Evolutionary conservation across 192 early-diverging fungal species (phyloP).

Genomic region (Kickxella alabastrina): DNA sequence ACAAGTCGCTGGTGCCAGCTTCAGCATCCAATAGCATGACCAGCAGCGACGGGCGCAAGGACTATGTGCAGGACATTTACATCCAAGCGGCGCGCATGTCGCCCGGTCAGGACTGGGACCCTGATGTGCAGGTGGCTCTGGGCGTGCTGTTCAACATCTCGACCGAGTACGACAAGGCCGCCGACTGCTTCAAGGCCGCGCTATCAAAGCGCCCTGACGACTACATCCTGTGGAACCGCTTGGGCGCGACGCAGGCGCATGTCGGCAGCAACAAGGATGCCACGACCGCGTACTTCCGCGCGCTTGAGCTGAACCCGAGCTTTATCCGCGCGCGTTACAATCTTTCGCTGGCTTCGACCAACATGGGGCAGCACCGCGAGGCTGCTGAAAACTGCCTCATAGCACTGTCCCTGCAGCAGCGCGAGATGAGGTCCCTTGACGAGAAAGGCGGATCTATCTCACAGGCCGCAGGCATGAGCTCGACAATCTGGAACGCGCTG

Average conservation of each 20-base stretch:
- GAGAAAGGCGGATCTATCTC: constrained; percentile 31
- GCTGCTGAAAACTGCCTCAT: constrained; percentile 89
- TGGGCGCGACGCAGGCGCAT: constrained; percentile 96
- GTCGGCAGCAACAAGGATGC: constrained; percentile 68
- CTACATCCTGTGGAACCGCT: constrained; percentile 94
- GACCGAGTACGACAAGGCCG: constrained; percentile 90
- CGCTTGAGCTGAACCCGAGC: constrained; percentile 89
- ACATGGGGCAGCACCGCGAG: constrained; percentile 81
- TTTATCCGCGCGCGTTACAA: constrained; percentile 97
- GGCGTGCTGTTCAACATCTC: constrained; percentile 94
- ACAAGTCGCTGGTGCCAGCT: constrained; percentile 51
- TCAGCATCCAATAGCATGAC: constrained; percentile 41
- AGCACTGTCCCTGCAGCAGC: constrained; percentile 80
- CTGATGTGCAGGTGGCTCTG: constrained; percentile 89
- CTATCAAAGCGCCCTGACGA: constrained; percentile 81
- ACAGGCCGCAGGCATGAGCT: constrained; percentile 54
- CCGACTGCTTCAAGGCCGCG: constrained; percentile 95
- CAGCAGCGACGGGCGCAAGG: constrained; percentile 56
- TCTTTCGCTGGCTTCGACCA: constrained; percentile 87
- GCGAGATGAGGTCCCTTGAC: constrained; percentile 48
- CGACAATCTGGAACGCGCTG: constrained; percentile 83
- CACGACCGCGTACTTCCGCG: constrained; percentile 91
- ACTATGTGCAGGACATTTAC: constrained; percentile 68
- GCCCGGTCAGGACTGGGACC: constrained; percentile 61
- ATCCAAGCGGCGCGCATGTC: constrained; percentile 72